Percentiles rank a stretch among this genome's conserved stretches.
Conservation (phyloP, 352 stramenopile genomes). For the Plasmopara viticola region DNA sequence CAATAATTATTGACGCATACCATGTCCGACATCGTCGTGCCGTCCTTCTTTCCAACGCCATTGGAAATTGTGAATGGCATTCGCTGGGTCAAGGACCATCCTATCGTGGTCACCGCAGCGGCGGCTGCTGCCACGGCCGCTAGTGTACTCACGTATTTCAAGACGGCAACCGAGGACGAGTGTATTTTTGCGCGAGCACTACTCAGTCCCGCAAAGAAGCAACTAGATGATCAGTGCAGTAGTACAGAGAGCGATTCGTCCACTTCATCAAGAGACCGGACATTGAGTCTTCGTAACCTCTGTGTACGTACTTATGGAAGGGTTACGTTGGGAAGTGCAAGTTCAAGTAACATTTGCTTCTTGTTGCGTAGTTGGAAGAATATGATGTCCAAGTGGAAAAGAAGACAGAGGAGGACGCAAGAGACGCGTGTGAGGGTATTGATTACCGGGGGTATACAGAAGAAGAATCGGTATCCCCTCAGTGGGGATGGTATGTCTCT, state of each 20-base stretch:
- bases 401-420: constrained; percentile 2
- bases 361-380: constrained; percentile 27
- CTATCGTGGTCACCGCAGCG: constrained; percentile 59
- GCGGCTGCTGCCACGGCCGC: constrained; percentile 61
- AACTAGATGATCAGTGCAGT: constrained; percentile 44
- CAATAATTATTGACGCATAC: background rate
- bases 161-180: constrained; percentile 31
- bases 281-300: constrained; percentile 24
- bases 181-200: constrained; percentile 9
- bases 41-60: constrained; percentile 77
- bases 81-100: constrained; percentile 66
- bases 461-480: constrained; percentile 37
- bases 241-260: constrained; percentile 65
- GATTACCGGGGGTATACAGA: constrained; percentile 32
- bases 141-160: constrained; percentile 61
- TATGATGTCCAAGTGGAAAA: constrained; percentile 22
- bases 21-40: constrained; percentile 58
- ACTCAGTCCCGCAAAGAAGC: constrained; percentile 8
- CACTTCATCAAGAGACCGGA: constrained; percentile 31
- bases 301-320: constrained; percentile 19
- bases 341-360: background rate
- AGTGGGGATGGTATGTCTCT: constrained; percentile 82
- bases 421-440: constrained; percentile 6
- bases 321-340: background rate
- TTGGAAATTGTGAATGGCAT: constrained; percentile 70